Base-by-base conservation (phyloP, 176 grass and related monocot species). In the Oryza glaberrima region DNA sequence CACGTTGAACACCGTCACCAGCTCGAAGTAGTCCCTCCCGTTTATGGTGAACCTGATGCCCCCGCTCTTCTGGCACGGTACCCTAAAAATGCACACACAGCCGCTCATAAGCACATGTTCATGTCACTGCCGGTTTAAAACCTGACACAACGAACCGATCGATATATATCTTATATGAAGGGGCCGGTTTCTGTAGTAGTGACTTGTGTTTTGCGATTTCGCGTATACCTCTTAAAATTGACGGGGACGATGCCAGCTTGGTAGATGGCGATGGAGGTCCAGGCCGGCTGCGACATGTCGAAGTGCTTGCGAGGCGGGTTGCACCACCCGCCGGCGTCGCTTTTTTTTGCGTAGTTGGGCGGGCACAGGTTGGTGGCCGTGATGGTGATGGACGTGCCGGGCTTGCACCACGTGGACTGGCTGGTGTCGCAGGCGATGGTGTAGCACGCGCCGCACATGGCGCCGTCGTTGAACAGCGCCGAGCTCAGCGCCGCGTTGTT, bases 361-460 rank as follows among this genome's bases (percentile, higher is more conserved):
- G 90, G 90, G 86, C 86, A 92, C 17, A 82, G 83, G 85, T 95
- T 95, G 70, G 93, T 95, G 70, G 82, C 90, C 0, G 93, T 86
- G 80, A 95, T 20, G 11, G 88, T 90, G 67, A 91, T 13, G 6
- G 77, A 84, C 6, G 64, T 82, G 26, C 82, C 80, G 0, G 72
- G 19, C 45, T 67, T 89, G 89, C 92, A 94, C 92, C 83, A 91
- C 4, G 0, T 54, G 11, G 79, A 86, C 79, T 77, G 74, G 70
- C 48, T 74, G 0, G 36, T 26, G 75, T 91, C 92, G 23, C 92
- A 91, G 32, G 9, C 28, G 20, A 94, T 91, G 60, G 77, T 81
- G 89, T 83, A 94, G 74, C 92, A 94, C 0, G 89, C 75, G 11
- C 92, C 89, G 34, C 92, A 94, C 34, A 64, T 80, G 17, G 64